Conservation (phyloP, 306 rosid genomes). For the Prunus dulcis region DNA sequence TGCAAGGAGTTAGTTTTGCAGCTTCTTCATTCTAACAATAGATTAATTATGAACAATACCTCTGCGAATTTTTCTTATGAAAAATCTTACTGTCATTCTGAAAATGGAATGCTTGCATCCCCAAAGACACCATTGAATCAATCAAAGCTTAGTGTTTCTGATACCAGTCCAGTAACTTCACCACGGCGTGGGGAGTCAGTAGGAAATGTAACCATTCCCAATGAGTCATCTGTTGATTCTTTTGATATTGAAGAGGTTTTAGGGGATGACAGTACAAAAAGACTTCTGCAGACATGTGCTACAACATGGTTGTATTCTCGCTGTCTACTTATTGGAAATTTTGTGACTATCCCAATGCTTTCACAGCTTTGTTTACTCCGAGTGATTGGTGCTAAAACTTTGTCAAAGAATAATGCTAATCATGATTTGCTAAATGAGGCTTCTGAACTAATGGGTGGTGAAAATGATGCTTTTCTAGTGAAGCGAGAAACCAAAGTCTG, state of each 20-base stretch:
- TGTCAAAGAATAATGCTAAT: slow-evolving; percentile 23
- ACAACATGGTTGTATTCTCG: slow-evolving; percentile 55
- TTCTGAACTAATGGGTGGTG: slow-evolving; percentile 27
- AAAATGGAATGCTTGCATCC: slow-evolving; percentile 48
- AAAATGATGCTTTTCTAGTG: slow-evolving; percentile 47
- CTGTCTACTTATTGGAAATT: slow-evolving; percentile 62
- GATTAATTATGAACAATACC: slow-evolving; percentile 27
- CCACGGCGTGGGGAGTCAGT: slow-evolving; percentile 39
- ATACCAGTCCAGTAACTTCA: slow-evolving; percentile 37
- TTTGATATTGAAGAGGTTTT: slow-evolving; percentile 51
- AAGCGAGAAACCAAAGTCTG: slow-evolving; percentile 51
- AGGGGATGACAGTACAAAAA: slow-evolving; percentile 51
- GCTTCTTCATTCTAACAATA: slow-evolving; percentile 40
- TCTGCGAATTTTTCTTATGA: slow-evolving; percentile 28
- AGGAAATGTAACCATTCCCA: slow-evolving; percentile 29
- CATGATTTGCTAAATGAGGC: slow-evolving; percentile 28
- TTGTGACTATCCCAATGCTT: slow-evolving; percentile 55
- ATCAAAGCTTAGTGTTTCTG: slow-evolving; percentile 39
- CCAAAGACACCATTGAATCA: slow-evolving; percentile 69
- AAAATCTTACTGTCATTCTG: slow-evolving; percentile 30
- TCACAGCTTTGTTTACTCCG: slow-evolving; percentile 53
- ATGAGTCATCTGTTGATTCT: slow-evolving; percentile 32
- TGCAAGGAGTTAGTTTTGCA: slow-evolving; percentile 71
- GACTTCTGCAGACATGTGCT: slow-evolving; percentile 48
- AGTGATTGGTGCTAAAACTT: slow-evolving; percentile 51